Percentiles rank a stretch among this genome's conserved stretches.
These are phyloP conservation scores for Alnus rubra DNA, from an alignment of 306 rosid genomes.

Conservation along the genomic window DNA sequence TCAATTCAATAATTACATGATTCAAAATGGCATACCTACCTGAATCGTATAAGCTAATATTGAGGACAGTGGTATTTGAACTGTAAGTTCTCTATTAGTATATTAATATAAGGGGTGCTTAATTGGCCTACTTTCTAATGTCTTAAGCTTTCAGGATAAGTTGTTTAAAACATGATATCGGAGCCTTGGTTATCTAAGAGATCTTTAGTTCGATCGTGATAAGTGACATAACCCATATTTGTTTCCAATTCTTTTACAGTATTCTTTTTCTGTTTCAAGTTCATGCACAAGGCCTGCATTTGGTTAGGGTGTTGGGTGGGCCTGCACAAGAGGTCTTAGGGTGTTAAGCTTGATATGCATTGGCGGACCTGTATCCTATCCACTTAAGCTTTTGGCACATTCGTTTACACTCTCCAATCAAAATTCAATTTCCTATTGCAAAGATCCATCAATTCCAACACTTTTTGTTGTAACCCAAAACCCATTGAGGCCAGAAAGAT, in stretches of 20 bases:
- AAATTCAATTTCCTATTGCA: background rate
- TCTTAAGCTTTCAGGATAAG: background rate
- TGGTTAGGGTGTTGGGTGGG: background rate
- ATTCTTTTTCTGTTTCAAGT: background rate
- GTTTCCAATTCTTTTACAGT: background rate
- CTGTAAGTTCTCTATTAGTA: background rate
- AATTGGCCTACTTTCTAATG: background rate
- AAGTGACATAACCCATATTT: background rate
- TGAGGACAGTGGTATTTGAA: background rate
- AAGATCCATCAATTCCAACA: background rate
- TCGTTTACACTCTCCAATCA: background rate
- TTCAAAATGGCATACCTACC: background rate
- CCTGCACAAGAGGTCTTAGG: background rate
- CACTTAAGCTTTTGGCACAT: background rate
- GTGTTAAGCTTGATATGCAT: background rate
- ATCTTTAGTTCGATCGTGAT: background rate
- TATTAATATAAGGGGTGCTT: background rate
- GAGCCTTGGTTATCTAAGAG: background rate
- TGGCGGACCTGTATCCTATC: background rate
- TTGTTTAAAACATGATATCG: background rate
- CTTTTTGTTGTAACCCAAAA: background rate
- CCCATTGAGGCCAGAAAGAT: background rate
- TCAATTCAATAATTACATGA: background rate
- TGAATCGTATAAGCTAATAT: background rate
- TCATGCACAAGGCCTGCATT: background rate